Evolutionary conservation across 148 eudicot genomes (phyloP).

Genomic region (Arbutus unedo): DNA sequence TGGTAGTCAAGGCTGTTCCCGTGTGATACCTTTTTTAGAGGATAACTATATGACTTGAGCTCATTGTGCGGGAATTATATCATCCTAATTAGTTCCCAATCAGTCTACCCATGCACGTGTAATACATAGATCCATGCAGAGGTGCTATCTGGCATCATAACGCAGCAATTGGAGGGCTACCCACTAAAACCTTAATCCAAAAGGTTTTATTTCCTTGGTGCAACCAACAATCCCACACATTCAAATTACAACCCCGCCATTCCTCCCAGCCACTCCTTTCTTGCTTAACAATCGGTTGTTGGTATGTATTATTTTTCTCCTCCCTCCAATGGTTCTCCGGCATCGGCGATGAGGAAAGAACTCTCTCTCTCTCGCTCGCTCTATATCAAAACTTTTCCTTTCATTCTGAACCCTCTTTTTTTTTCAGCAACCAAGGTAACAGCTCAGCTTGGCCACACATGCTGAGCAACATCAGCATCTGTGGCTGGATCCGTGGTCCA

Average conservation of each 20-base stretch:
- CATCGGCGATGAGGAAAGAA: not conserved
- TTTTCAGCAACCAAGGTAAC: not conserved
- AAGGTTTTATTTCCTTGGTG: not conserved
- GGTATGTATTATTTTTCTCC: not conserved
- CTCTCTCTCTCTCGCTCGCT: not conserved
- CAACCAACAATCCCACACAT: not conserved
- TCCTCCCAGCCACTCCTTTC: not conserved
- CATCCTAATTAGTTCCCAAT: not conserved
- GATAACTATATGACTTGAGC: not conserved
- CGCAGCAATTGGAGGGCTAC: not conserved
- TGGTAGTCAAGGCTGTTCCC: not conserved
- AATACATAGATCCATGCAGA: not conserved
- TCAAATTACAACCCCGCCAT: not conserved
- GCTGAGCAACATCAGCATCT: not conserved
- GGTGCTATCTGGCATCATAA: not conserved
- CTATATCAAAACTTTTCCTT: not conserved
- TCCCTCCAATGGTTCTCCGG: not conserved
- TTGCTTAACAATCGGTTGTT: not conserved
- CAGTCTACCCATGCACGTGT: not conserved
- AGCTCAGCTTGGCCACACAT: not conserved
- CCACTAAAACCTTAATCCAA: not conserved
- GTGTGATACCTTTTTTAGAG: not conserved
- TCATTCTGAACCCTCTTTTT: not conserved
- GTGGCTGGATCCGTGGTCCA: not conserved
- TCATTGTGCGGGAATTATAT: not conserved